Evolutionary conservation across 1,284 basidiomycete genomes (phyloP), one percentile per base, ranked within the genome.

Genomic region (Meira nashicola): DNA sequence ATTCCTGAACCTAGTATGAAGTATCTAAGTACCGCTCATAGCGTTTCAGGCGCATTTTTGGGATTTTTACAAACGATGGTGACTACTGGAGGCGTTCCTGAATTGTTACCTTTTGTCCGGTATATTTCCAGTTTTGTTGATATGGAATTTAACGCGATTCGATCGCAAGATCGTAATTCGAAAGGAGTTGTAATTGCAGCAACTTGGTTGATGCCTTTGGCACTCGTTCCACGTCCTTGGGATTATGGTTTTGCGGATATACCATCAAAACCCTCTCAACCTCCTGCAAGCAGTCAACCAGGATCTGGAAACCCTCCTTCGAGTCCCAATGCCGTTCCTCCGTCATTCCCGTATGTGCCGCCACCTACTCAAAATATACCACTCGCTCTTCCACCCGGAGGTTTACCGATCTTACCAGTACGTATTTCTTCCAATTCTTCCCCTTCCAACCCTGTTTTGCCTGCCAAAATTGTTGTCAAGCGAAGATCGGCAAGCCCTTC

Each of bases 91-190:
- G 71, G 72, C 15, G 63, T 74, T 37, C 71, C 71, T 0, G 72
- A 74, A 60, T 52, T 74, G 58, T 53, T 73, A 21, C 72, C 72
- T 11, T 73, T 73, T 46, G 66, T 74, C 62, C 61, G 62, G 59
- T 74, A 74, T 58, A 69, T 73, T 39, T 67, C 68, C 25, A 67
- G 63, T 12, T 69, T 61, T 41, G 66, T 74, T 63, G 72, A 74
- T 52, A 59, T 74, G 37, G 72, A 74, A 60, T 73, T 73, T 56
- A 63, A 63, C 56, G 70, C 71, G 10, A 70, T 74, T 44, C 60
- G 66, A 57, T 64, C 59, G 3, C 67, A 68, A 47, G 68, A 74
- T 43, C 51, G 60, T 21, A 69, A 71, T 19, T 33, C 28, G 3
- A 48, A 69, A n/a, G 71, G 70, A 6, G 70, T 73, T 0, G 62